phyloP scores from a whole-genome alignment of 345 rosid species.

The Lepidium aucheri region DNA sequence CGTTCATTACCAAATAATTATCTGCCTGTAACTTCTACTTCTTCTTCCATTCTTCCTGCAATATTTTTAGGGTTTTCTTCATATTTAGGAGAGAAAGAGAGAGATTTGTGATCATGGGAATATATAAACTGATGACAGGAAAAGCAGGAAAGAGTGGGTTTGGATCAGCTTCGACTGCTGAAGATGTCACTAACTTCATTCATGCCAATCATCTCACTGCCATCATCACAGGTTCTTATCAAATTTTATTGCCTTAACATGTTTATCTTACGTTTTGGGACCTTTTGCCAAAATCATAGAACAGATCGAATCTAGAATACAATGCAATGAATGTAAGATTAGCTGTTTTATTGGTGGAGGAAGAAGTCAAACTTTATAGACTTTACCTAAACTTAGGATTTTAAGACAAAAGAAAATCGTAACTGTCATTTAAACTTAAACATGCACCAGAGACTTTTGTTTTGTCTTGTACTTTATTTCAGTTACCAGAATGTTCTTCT shows the following conservation, averaged over 20 bases:
- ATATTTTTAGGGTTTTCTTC: not conserved
- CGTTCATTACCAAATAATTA: not conserved
- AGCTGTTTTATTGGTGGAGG: not conserved
- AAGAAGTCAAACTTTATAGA: not conserved
- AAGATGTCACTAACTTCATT: constrained; percentile 59
- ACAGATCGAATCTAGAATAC: not conserved
- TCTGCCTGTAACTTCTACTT: not conserved
- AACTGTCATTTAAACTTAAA: not conserved
- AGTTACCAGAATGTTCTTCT: not conserved
- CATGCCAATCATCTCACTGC: constrained; percentile 66
- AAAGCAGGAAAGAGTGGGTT: constrained; percentile 72
- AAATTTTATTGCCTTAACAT: not conserved
- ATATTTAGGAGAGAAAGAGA: not conserved
- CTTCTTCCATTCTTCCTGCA: constrained; percentile 6
- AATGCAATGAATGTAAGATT: not conserved
- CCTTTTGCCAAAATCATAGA: not conserved
- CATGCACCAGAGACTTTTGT: not conserved
- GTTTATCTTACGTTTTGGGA: not conserved
- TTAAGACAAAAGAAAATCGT: not conserved
- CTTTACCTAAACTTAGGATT: not conserved
- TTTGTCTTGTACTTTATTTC: not conserved
- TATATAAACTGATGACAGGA: constrained; percentile 57
- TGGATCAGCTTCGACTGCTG: constrained; percentile 86
- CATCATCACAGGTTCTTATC: constrained; percentile 56
- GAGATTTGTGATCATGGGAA: constrained; percentile 28